phyloP scores from a whole-genome alignment of 495 filamentous ascomycete species.

The Cenococcum geophilum region DNA sequence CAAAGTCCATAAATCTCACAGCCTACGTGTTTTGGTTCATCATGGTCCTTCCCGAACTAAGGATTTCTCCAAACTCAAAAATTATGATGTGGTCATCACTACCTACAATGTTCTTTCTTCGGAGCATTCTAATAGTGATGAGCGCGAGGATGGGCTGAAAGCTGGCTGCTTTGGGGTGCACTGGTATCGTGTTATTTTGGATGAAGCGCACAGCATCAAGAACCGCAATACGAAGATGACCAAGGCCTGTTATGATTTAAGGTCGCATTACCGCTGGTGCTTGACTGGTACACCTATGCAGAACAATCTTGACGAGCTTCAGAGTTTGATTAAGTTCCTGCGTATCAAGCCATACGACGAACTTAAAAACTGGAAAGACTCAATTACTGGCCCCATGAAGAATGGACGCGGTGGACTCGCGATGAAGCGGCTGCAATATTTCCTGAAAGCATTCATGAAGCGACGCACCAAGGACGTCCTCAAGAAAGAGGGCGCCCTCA shows the following conservation, averaged over 20 bases:
- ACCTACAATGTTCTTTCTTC: constrained; percentile 94
- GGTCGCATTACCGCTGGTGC: constrained; percentile 87
- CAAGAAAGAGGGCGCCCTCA: constrained; percentile 71
- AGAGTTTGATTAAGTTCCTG: constrained; percentile 86
- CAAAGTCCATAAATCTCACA: constrained; percentile 62
- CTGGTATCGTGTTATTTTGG: constrained; percentile 93
- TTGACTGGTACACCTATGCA: constrained; percentile 94
- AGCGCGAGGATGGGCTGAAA: constrained; percentile 50
- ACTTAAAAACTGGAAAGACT: constrained; percentile 73
- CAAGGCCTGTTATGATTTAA: constrained; percentile 74
- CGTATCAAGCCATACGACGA: constrained; percentile 88
- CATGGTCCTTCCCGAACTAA: constrained; percentile 84
- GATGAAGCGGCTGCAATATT: constrained; percentile 75
- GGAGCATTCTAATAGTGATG: constrained; percentile 65
- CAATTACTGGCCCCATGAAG: constrained; percentile 80
- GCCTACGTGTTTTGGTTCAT: constrained; percentile 74
- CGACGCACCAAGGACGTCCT: constrained; percentile 91
- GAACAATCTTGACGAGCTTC: constrained; percentile 95
- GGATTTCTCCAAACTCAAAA: constrained; percentile 60
- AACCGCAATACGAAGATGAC: constrained; percentile 94
- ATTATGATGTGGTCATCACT: constrained; percentile 94
- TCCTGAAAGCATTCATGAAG: constrained; percentile 93
- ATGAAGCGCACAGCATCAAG: constrained; percentile 97
- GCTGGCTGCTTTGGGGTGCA: constrained; percentile 82
- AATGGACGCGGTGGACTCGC: constrained; percentile 79